Evolutionary conservation across 1,139 yeast species (phyloP), one percentile per base, ranked within the genome.

Genomic region (Hemisphaericaspora xylofermentans): DNA sequence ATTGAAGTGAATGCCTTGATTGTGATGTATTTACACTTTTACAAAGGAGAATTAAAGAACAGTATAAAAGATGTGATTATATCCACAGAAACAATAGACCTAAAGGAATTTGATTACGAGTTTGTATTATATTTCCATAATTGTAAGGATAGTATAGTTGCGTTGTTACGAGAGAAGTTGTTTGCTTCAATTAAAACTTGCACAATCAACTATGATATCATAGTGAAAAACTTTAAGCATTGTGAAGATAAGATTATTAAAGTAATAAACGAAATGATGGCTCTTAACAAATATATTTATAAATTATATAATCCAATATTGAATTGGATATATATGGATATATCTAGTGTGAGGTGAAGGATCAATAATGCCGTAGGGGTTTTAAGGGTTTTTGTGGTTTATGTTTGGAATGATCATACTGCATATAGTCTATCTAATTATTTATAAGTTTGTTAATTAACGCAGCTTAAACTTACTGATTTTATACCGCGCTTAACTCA

Each of bases 401-500:
- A 30, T 26, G 12, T 16, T 6, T 17, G 15, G 7, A 19, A 22
- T 16, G 16, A 8, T 3, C 12, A n/a, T 27, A 19, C 34, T 36
- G 33, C 34, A 29, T 36, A 36, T 30, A 36, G 19, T 8, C 17
- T 16, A 15, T 28, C 25, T 26, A 14, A n/a, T 19, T 32, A 22
- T 5, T 35, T 16, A 6, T 6, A 9, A 6, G 12, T 28, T 35
- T 29, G 19, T 37, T 25, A 3, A 28, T 16, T n/a, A n/a, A n/a
- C n/a, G n/a, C n/a, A n/a, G n/a, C n/a, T n/a, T n/a, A n/a, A n/a
- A n/a, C n/a, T n/a, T 41, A 44, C 64, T 57, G 74, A 68, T 68
- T 60, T 59, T 48, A 53, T 48, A 68, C 71, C 73, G 74, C 74
- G 74, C 71, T 64, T 65, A 66, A 47, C 40, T 30, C 22, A 24